Evolutionary conservation across 129 eudicot species (phyloP), one percentile per base, ranked within the genome.

Genomic region (Calendula officinalis): DNA sequence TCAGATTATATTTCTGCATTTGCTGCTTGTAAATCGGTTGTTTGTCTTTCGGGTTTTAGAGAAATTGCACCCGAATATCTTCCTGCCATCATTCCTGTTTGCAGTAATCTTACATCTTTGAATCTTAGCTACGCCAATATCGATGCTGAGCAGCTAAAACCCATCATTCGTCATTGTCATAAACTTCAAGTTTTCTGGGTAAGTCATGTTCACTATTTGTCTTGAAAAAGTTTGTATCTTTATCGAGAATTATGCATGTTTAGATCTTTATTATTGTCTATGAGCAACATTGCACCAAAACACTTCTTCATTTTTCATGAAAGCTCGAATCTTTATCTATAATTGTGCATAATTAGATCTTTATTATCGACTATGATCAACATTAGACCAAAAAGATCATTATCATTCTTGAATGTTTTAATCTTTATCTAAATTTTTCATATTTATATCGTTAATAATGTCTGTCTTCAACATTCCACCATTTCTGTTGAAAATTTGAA

Each of bases 131-230:
- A 78, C 59, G 86, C 91, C 62, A 84, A 75, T 66, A 78, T 84
- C 46, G 77, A 56, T 72, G 80, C 86, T 2, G 82, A 57, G 27
- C 78, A 84, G 61, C 51, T 84, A 30, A 84, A 58, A 55, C 46
- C 84, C 27, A 80, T 81, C 40, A 84, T 84, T 9, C 43, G 82
- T 46, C 81, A 68, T 37, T 84, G 91, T 82, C 91, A 78, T 65
- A 84, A 81, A 13, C 91, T 84, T 70, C 84, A 84, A 52, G 77
- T 56, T 42, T 78, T 84, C 56, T 84, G 86, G 91, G 91, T 84
- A 75, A 4, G 81, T 64, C 22, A 9, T 67, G 2, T 22, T 36
- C 46, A 7, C 16, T 57, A 57, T 57, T 30, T 14, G 36, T 38
- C 30, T 57, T 57, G 46, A 36, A 57, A 3, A 30, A 3, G 45